These are phyloP conservation scores for Sanghuangporus baumii DNA, from an alignment of 1,284 basidiomycete species.

Conservation along the genomic window DNA sequence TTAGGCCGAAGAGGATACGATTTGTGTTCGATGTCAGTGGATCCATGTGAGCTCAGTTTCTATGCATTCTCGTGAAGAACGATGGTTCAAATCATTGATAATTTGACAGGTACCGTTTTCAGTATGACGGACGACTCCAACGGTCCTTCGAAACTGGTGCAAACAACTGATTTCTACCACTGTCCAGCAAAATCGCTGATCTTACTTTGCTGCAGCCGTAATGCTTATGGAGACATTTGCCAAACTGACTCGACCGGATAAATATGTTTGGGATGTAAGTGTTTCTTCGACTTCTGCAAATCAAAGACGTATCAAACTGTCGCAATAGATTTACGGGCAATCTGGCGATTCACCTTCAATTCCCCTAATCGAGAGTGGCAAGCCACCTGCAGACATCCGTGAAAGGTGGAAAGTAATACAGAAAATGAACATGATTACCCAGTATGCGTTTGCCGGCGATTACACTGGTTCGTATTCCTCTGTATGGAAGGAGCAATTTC, in stretches of 20 bases:
- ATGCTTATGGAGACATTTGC: conserved; percentile 70
- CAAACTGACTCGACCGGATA: conserved; percentile 54
- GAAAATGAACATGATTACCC: conserved; percentile 62
- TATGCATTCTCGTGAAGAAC: not conserved
- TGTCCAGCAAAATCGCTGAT: not conserved
- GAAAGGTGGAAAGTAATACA: conserved; percentile 61
- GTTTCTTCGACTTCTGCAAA: not conserved
- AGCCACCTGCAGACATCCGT: conserved; percentile 43
- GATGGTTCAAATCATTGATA: not conserved
- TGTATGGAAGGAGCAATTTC: not conserved
- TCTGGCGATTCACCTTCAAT: conserved; percentile 60
- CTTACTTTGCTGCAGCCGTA: conserved; percentile 35
- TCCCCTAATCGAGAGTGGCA: conserved; percentile 41
- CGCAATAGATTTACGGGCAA: conserved; percentile 52
- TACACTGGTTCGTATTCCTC: conserved; percentile 41
- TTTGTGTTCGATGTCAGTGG: conserved; percentile 68
- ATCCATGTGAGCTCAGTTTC: conserved; percentile 47
- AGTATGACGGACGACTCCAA: conserved; percentile 59
- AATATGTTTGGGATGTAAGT: conserved; percentile 68
- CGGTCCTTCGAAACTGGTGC: conserved; percentile 60
- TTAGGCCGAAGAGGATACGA: conserved; percentile 57
- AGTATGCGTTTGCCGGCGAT: conserved; percentile 64
- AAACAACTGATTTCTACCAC: conserved; percentile 4
- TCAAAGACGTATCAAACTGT: not conserved
- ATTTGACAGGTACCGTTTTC: conserved; percentile 56